A percentile compares a stretch with the other conserved stretches of the same genome.
Conservation (phyloP, 805 yeast genomes). For the Zygosaccharomyces rouxii region DNA sequence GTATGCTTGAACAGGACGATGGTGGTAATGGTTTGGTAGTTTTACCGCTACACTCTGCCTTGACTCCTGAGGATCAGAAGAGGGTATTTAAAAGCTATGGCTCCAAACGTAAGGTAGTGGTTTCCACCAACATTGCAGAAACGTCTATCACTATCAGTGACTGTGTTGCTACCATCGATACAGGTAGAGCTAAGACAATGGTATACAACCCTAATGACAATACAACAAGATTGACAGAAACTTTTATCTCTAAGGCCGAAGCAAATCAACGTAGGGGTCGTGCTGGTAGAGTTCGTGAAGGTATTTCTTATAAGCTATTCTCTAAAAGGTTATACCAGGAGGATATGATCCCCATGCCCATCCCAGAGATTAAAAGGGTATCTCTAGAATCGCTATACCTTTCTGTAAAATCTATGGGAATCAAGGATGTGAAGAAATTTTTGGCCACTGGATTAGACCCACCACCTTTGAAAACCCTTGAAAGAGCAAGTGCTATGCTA, state of each 20-base stretch:
- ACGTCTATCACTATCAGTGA: slow-evolving; percentile 96
- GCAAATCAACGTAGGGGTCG: slow-evolving; percentile 90
- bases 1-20: slow-evolving; percentile 20
- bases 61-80: slow-evolving; percentile 77
- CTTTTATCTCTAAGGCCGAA: slow-evolving; percentile 89
- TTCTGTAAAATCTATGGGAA: slow-evolving; percentile 85
- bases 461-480: slow-evolving; percentile 46
- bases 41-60: slow-evolving; percentile 84
- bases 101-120: slow-evolving; percentile 70
- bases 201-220: slow-evolving; percentile 64
- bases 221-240: slow-evolving; percentile 67
- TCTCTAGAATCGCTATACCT: slow-evolving; percentile 78
- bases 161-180: slow-evolving; percentile 84
- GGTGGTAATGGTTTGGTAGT: slow-evolving; percentile 34
- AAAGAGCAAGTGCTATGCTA: slow-evolving; percentile 44
- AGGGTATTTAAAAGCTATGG: slow-evolving; percentile 61
- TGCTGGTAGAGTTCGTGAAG: slow-evolving; percentile 91
- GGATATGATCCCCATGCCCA: slow-evolving; percentile 64
- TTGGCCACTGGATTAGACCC: slow-evolving; percentile 76
- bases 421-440: slow-evolving; percentile 64
- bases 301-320: slow-evolving; percentile 76
- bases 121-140: slow-evolving; percentile 92
- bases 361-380: slow-evolving; percentile 85
- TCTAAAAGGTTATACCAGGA: slow-evolving; percentile 55
- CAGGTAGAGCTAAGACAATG: slow-evolving; percentile 79